Base-by-base conservation (phyloP, 768 basidiomycete species). In the Lactifluus rugatus region DNA sequence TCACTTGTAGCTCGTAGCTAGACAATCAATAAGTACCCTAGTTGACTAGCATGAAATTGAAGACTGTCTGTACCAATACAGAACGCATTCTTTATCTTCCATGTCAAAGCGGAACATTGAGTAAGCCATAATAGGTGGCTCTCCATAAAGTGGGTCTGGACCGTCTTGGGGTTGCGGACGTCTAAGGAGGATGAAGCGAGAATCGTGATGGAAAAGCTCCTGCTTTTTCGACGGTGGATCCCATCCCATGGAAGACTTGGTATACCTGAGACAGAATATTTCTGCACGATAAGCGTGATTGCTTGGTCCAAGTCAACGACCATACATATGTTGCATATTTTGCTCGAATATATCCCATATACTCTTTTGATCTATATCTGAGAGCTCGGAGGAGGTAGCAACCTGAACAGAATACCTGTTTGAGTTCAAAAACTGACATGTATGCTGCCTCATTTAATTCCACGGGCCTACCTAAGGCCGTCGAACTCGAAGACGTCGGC, bases 1-100 rank as follows among this genome's bases (percentile, higher is more conserved):
- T 69, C 2, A 91, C 78, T 65, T 93, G 89, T 3, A 91, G 70
- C 52, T 93, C 90, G 66, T 93, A 93, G 67, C 89, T 92, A 57
- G 10, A 52, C 7, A 28, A 2, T 44, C 7, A 32, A 41, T 50
- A 57, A 28, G 42, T 32, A 44, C 31, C 54, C 26, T 21, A 25
- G 16, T 17, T 57, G 32, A 36, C 58, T 32, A 41, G 28, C 42
- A 37, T 39, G 41, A 42, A 31, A 16, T 17, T n/a, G 21, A 42
- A 64, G n/a, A 25, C 17, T 10, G 19, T 16, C 26, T 69, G 26
- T 64, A 89, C 89, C 88, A 91, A 67, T 92, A 93, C 3, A 89
- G 50, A 3, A 87, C 69, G 56, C 81, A 70, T 58, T 81, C 75
- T 5, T 72, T 73, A 9, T 80, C 75, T 62, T 92, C 90, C 28